Evolutionary conservation across 1,284 basidiomycete genomes (phyloP), one percentile per base, ranked within the genome.

Genomic region (Cutaneotrichosporon sp.): DNA sequence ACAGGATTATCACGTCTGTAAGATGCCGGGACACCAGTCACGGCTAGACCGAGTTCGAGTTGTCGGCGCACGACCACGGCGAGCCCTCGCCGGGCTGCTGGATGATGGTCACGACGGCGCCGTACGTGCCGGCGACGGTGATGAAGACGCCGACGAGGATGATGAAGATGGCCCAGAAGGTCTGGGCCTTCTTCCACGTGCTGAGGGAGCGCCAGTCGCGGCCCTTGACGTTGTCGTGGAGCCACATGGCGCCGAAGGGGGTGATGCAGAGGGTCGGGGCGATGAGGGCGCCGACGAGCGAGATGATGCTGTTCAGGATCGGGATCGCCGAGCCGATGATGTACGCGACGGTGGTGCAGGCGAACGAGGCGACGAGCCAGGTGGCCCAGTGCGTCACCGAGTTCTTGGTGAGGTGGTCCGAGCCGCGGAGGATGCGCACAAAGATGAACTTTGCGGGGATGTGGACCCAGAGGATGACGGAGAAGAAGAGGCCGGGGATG

Each of bases 11-110:
- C 4, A 31, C 4, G 27, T 8, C 18, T 4, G 22, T 50, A 9
- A 29, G 16, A 46, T 22, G 45, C 16, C 13, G 34, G 13, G 34
- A 36, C 34, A 36, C 34, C 34, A 45, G 43, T 22, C 43, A 11
- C 54, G 6, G 4, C 36, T 59, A 52, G 2, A 63, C 59, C 18
- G 69, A 68, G 33, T 65, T 64, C 36, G 70, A 71, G 61, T 75
- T 75, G 60, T 75, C 73, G 25, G 63, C 67, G 46, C 76, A 77
- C 16, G 69, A 68, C 69, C 72, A 77, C 10, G 74, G 70, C 2
- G 56, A 63, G 18, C 65, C 61, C n/a, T 65, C 65, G 11, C 54
- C 62, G 18, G 64, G 59, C 49, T 66, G 65, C 9, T 61, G 59
- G 13, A 66, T 67, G 58, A 77, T 75, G 14, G 64, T 64, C 20